Conservation (phyloP, 2,329 filamentous ascomycete genomes). For the Talaromyces verruculosus region DNA sequence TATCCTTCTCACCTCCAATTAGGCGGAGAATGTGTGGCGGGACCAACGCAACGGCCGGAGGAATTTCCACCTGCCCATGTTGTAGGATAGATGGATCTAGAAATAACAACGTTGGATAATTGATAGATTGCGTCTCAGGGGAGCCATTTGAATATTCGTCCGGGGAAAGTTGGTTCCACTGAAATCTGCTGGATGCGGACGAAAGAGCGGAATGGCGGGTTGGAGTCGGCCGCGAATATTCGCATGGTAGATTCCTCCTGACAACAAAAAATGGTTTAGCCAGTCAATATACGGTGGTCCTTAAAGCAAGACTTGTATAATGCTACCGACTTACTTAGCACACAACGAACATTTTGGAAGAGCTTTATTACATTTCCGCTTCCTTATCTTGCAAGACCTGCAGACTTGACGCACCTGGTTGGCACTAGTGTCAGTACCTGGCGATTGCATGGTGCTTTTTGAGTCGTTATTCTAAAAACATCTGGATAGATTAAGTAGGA, state of each 20-base stretch:
- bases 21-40: conserved; percentile 5
- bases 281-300: neutral
- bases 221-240: conserved; percentile 8
- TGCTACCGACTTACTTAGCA: conserved; percentile 11
- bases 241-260: conserved; percentile 7
- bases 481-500: neutral
- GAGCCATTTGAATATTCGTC: neutral
- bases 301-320: neutral
- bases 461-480: neutral
- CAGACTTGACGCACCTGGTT: neutral
- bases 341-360: conserved; percentile 21
- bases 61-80: conserved; percentile 4
- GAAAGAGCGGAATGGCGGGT: neutral
- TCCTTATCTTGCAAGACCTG: conserved; percentile 12
- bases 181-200: neutral
- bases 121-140: neutral
- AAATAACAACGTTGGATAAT: conserved; percentile 10
- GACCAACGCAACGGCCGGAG: neutral
- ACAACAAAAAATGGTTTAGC: neutral
- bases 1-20: conserved; percentile 15
- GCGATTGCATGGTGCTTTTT: neutral
- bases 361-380: conserved; percentile 25
- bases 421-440: neutral
- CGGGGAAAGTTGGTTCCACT: neutral
- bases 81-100: conserved; percentile 4